A percentile compares a stretch with the other conserved stretches of the same genome.
Evolutionary conservation across 768 basidiomycete genomes (phyloP).

Genomic region (Lyophyllum semitale): DNA sequence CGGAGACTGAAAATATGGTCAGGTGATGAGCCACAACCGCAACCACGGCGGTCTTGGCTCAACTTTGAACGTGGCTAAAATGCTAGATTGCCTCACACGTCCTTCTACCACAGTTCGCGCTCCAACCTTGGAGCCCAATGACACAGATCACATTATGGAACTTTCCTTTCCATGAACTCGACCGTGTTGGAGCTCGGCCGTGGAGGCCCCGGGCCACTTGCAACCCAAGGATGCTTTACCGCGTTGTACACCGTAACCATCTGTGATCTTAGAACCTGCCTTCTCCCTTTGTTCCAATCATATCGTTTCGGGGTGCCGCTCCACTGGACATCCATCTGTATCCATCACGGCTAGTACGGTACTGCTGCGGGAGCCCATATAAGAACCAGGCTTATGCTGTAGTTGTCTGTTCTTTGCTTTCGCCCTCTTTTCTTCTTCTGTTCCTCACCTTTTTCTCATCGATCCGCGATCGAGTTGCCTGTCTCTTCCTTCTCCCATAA

Average conservation of each 20-base stretch:
- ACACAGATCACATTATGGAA: too few species aligned
- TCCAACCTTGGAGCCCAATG: neutral
- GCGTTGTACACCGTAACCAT: neutral
- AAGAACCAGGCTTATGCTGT: neutral
- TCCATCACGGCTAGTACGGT: neutral
- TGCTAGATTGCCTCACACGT: too few species aligned
- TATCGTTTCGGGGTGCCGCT: neutral
- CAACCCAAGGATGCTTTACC: too few species aligned
- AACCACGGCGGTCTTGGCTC: too few species aligned
- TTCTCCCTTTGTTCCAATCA: neutral
- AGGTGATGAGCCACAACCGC: too few species aligned
- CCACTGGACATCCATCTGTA: neutral
- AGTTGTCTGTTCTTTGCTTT: neutral
- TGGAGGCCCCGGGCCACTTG: too few species aligned
- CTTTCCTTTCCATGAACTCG: too few species aligned
- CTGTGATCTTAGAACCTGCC: neutral
- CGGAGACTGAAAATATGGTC: too few species aligned
- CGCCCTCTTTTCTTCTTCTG: neutral
- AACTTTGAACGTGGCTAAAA: too few species aligned
- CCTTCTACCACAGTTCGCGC: too few species aligned
- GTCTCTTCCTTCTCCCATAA: constrained; percentile 14
- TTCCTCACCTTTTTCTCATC: constrained; percentile 9
- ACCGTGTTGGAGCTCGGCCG: too few species aligned
- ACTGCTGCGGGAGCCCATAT: neutral
- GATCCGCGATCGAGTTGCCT: constrained; percentile 17